Conservation (phyloP, 305 asterid genomes). For the Solanum hybrid region DNA sequence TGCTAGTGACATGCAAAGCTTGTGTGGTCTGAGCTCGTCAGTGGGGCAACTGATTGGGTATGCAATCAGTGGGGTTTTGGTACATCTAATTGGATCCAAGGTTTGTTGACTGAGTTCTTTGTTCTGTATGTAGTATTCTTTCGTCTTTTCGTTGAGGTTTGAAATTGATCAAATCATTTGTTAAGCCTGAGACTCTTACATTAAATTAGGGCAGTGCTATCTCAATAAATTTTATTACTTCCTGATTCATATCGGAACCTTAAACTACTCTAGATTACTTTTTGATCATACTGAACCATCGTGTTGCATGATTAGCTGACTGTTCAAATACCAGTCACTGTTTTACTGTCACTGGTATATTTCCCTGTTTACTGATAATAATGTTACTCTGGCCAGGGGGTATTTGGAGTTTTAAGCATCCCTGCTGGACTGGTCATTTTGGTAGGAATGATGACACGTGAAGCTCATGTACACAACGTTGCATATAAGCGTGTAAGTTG, state of each 20-base stretch:
- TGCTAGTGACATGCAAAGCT: constrained; percentile 66
- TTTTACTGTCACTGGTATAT: not conserved
- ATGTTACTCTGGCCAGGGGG: constrained; percentile 32
- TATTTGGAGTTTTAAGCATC: constrained; percentile 50
- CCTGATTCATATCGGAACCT: not conserved
- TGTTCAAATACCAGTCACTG: not conserved
- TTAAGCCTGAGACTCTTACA: not conserved
- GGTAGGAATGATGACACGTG: constrained; percentile 44
- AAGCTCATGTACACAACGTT: constrained; percentile 28
- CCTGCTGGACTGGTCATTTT: constrained; percentile 50
- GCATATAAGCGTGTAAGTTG: constrained; percentile 26
- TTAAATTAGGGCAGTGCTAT: not conserved
- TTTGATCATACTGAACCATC: not conserved
- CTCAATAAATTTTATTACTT: not conserved
- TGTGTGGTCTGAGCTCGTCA: constrained; percentile 55
- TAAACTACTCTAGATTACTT: not conserved
- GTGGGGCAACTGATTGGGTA: constrained; percentile 47
- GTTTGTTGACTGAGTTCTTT: constrained; percentile 14
- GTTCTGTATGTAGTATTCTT: not conserved
- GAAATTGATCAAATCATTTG: not conserved
- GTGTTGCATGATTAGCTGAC: not conserved
- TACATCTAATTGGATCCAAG: constrained; percentile 53
- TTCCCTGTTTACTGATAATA: not conserved
- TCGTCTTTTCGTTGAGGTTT: not conserved
- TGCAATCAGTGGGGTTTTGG: constrained; percentile 43